These are phyloP conservation scores for Pseudotsuga menziesii DNA, from an alignment of 75 land plant genomes.

Conservation along the genomic window DNA sequence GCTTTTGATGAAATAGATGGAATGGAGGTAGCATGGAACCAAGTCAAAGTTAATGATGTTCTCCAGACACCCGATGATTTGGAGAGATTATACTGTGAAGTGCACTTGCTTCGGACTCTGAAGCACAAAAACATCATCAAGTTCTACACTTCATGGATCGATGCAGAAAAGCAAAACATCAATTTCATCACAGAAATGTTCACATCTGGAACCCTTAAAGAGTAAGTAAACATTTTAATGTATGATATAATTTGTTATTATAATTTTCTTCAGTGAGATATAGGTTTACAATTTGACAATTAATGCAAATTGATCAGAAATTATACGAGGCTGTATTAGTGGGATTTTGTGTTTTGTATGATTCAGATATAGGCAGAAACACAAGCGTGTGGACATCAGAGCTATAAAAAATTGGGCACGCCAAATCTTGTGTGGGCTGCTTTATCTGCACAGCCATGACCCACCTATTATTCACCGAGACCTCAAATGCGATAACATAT, in stretches of 20 bases:
- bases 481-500: conserved; percentile 67
- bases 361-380: conserved; percentile 53
- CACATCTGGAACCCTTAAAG: conserved; percentile 89
- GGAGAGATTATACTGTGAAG: conserved; percentile 82
- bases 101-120: conserved; percentile 78
- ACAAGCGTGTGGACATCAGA: conserved; percentile 58
- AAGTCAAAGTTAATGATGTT: conserved; percentile 59
- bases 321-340: neutral
- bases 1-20: conserved; percentile 86
- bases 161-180: conserved; percentile 52
- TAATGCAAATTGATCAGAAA: neutral
- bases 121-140: conserved; percentile 81
- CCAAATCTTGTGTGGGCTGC: conserved; percentile 52
- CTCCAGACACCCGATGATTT: conserved; percentile 69
- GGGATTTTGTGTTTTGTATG: neutral
- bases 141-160: conserved; percentile 87
- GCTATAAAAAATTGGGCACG: conserved; percentile 76
- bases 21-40: conserved; percentile 97
- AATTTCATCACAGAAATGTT: conserved; percentile 97
- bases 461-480: conserved; percentile 67
- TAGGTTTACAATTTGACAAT: neutral
- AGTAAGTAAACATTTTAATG: conserved; percentile 37
- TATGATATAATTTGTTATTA: too few species aligned
- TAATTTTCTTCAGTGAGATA: neutral
- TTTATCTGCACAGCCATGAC: conserved; percentile 56